Base-by-base conservation (phyloP, 2,329 filamentous ascomycete species). In the Xylaria hypoxylon region DNA sequence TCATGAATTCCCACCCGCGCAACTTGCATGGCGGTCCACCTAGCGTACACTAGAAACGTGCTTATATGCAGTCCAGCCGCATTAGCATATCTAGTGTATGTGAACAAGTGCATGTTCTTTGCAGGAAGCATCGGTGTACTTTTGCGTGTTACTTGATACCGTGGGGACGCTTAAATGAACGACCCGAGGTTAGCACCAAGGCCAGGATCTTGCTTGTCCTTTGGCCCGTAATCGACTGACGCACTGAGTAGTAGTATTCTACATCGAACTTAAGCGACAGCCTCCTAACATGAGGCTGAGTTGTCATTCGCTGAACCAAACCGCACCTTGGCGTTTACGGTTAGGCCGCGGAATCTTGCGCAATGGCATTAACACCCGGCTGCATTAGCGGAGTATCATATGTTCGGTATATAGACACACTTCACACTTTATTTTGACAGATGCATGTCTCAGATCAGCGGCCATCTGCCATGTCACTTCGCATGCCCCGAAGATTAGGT, bases 261-360 rank as follows among this genome's bases (percentile, higher is more conserved):
- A 17, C 44, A 24, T 26, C 15, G 22, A 2, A 47, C 44, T 24
- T 24, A 55, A 42, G 15, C n/a, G 35, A 11, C 33, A 65, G 51
- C 62, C 62, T 65, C 62, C 44, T 28, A 33, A 24, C 19, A 38
- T 51, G 47, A 65, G 63, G 63, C 63, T 65, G 47, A 52, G 45
- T 53, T 33, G 38, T 40, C 26, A 35, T 44, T 57, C 51, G 51
- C 51, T 45, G 45, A 53, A 19, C 15, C 17, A 24, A 51, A 22
- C 10, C 33, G 24, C 42, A 26, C 28, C 57, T 60, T 65, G 50
- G 57, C 62, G 10, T 38, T 17, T 45, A 35, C 40, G 40, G 28
- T 22, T 31, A 7, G 26, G 28, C 28, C 11, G 22, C 55, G 40
- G 31, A 10, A 47, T 26, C 38, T 51, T 22, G 55, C 31, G 55